Evolutionary conservation across 2,329 filamentous ascomycete species (phyloP).

Genomic region (Fusarium palustre): DNA sequence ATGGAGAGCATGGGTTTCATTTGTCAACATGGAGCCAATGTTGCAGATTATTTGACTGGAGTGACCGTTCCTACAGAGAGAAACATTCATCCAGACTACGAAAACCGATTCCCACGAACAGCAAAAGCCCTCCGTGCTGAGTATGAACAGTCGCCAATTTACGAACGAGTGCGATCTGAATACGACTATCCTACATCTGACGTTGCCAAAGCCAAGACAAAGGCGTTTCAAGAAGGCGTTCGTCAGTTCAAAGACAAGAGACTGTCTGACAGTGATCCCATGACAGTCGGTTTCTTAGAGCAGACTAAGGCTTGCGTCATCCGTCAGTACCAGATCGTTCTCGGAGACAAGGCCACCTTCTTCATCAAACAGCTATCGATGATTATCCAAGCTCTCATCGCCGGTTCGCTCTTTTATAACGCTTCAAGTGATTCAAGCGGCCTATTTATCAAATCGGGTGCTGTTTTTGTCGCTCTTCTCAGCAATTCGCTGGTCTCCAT

Average conservation of each 20-base stretch:
- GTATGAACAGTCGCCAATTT: conserved; percentile 66
- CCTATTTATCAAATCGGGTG: conserved; percentile 72
- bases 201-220: conserved; percentile 61
- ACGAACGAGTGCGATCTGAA: conserved; percentile 63
- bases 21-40: conserved; percentile 70
- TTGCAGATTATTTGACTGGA: conserved; percentile 74
- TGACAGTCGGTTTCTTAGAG: conserved; percentile 65
- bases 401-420: conserved; percentile 76
- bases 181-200: conserved; percentile 67
- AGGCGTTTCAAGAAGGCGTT: conserved; percentile 66
- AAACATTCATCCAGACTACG: conserved; percentile 61
- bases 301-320: conserved; percentile 68
- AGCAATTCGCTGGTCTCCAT: conserved; percentile 72
- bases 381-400: conserved; percentile 69
- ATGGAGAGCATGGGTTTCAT: conserved; percentile 74
- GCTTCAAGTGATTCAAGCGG: conserved; percentile 68
- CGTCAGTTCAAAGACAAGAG: conserved; percentile 65
- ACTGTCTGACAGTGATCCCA: conserved; percentile 64
- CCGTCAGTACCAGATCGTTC: conserved; percentile 74
- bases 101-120: conserved; percentile 59
- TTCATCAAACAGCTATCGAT: conserved; percentile 71
- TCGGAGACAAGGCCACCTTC: conserved; percentile 73
- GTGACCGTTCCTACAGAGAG: conserved; percentile 76
- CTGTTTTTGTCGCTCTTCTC: conserved; percentile 72
- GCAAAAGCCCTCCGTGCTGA: conserved; percentile 57